Evolutionary conservation across 257 asterid genomes (phyloP).

Genomic region (Solanum microdontum): DNA sequence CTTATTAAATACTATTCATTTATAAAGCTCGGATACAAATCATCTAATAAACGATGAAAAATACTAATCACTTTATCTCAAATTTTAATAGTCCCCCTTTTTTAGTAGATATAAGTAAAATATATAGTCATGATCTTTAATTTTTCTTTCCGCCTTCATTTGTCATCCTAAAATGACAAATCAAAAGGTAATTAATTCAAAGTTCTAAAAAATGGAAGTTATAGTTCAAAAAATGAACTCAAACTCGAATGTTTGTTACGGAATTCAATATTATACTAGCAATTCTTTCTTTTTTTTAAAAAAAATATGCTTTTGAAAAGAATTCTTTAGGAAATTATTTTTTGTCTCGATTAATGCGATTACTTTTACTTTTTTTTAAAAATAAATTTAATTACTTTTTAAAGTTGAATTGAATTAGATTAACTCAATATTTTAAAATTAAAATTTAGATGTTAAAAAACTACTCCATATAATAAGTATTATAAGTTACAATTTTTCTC

Average conservation of each 20-base stretch:
- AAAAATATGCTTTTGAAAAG: not conserved
- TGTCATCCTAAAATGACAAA: not conserved
- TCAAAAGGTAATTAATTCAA: not conserved
- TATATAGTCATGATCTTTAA: not conserved
- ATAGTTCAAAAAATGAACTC: not conserved
- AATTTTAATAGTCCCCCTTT: not conserved
- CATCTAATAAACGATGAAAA: not conserved
- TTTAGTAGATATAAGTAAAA: not conserved
- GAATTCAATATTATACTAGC: not conserved
- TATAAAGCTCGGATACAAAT: not conserved
- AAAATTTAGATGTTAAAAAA: not conserved
- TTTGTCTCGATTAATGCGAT: not conserved
- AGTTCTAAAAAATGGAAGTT: not conserved
- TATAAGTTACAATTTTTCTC: not conserved
- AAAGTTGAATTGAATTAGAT: not conserved
- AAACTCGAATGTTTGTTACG: not conserved
- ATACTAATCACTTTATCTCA: not conserved
- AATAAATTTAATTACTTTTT: not conserved
- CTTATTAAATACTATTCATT: not conserved
- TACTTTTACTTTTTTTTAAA: rapidly evolving
- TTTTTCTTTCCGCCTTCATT: not conserved
- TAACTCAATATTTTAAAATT: not conserved
- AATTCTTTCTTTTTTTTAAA: not conserved
- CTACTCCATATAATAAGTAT: not conserved
- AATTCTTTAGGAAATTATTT: not conserved